Evolutionary conservation across 73 alveolate genomes (phyloP).

Genomic region (Durusdinium trenchii): DNA sequence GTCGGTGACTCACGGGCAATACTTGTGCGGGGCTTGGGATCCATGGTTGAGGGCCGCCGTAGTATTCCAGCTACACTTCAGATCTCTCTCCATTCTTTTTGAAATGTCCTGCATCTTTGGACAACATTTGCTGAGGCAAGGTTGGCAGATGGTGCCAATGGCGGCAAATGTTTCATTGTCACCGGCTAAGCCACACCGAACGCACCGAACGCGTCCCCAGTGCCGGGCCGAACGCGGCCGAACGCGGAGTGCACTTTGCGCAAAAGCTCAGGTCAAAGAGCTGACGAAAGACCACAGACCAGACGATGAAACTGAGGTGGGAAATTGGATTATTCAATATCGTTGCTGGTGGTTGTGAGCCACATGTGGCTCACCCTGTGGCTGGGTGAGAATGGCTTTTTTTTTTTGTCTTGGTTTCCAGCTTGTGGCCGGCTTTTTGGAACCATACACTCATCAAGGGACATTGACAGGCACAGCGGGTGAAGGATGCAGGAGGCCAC

Average conservation of each 20-base stretch:
- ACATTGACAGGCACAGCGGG: constrained; percentile 95
- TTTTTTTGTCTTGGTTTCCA: too few species aligned
- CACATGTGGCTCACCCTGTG: too few species aligned
- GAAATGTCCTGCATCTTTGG: too few species aligned
- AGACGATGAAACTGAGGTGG: constrained; percentile 38
- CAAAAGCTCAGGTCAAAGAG: constrained; percentile 41
- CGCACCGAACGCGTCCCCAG: background rate
- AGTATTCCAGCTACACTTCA: background rate
- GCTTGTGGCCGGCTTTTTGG: too few species aligned
- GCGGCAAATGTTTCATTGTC: constrained; percentile 82
- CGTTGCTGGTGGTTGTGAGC: too few species aligned
- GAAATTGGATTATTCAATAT: too few species aligned
- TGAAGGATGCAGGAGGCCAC: constrained; percentile 88
- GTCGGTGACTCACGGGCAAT: constrained; percentile 94
- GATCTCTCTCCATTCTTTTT: background rate
- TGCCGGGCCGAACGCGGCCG: background rate
- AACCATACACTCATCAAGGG: too few species aligned
- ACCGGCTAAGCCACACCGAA: background rate
- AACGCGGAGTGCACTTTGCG: too few species aligned
- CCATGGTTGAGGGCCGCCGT: background rate
- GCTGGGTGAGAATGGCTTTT: too few species aligned
- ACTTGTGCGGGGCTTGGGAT: constrained; percentile 26
- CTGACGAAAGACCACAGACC: constrained; percentile 90
- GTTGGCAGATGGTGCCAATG: constrained; percentile 65
- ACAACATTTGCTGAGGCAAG: constrained; percentile 8